Percentiles rank a stretch among this genome's conserved stretches.
Evolutionary conservation across 345 rosid genomes (phyloP).

Genomic region (Kandelia obovata): DNA sequence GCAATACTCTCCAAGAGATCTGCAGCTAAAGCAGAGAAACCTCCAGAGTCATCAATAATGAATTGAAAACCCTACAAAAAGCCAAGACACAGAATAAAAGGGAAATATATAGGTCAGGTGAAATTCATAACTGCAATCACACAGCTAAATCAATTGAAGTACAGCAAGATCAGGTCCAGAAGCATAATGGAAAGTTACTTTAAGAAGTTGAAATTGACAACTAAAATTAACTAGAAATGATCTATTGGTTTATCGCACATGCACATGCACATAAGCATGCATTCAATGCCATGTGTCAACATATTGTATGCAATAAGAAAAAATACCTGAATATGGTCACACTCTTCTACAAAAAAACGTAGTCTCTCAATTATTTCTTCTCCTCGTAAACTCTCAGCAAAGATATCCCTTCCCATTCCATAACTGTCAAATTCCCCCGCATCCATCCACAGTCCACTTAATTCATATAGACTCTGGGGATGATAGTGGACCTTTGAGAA

Average conservation of each 20-base stretch:
- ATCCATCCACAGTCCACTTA: constrained; percentile 67
- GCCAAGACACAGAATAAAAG: constrained; percentile 16
- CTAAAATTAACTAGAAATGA: no score
- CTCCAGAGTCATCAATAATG: constrained; percentile 83
- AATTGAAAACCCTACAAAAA: constrained; percentile 78
- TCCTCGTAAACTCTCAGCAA: constrained; percentile 51
- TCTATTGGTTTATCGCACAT: no score
- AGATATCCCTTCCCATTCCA: constrained; percentile 74
- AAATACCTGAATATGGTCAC: constrained; percentile 86
- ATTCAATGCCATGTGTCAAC: no score
- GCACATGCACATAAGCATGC: no score
- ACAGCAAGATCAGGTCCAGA: no score
- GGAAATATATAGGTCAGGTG: neutral
- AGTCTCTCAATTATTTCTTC: constrained; percentile 82
- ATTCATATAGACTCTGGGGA: constrained; percentile 66
- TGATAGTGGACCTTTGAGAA: constrained; percentile 86
- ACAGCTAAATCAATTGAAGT: no score
- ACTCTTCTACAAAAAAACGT: constrained; percentile 80
- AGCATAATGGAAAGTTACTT: no score
- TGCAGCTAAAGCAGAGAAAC: constrained; percentile 74
- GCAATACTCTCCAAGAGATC: constrained; percentile 80
- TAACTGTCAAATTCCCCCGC: constrained; percentile 60
- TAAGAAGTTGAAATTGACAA: no score
- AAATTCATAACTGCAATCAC: neutral
- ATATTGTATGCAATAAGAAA: neutral